Percentiles rank a stretch among this genome's conserved stretches.
Evolutionary conservation across 192 early-diverging fungal genomes (phyloP).

Genomic region (Coemansia sp.): DNA sequence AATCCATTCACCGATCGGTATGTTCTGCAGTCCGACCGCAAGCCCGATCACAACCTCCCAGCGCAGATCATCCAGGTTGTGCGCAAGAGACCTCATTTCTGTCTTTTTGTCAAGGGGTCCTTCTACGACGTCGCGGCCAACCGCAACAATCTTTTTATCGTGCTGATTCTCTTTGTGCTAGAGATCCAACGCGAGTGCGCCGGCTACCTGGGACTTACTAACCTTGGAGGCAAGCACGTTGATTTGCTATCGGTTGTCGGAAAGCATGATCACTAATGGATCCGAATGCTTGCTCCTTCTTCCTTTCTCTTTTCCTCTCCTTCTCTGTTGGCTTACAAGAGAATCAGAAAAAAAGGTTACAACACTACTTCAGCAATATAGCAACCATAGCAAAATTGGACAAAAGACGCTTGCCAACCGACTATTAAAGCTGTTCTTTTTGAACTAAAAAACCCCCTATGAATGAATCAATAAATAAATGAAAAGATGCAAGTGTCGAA

Average conservation of each 20-base stretch:
- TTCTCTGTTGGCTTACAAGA: too few relatives aligned
- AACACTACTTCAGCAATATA: too few relatives aligned
- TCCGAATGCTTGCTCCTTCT: constrained; percentile 10
- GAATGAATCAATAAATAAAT: too few relatives aligned
- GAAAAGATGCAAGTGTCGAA: background rate
- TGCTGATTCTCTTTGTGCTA: constrained; percentile 55
- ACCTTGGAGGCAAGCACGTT: constrained; percentile 56
- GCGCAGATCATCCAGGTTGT: constrained; percentile 58
- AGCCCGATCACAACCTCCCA: constrained; percentile 50
- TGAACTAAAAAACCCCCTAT: too few relatives aligned
- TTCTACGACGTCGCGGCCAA: constrained; percentile 57
- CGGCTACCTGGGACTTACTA: constrained; percentile 58
- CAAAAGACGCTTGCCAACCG: too few relatives aligned
- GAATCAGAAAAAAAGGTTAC: too few relatives aligned
- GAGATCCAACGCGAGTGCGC: constrained; percentile 56
- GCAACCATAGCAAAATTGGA: too few relatives aligned
- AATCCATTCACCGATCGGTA: constrained; percentile 59
- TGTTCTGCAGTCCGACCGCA: constrained; percentile 52
- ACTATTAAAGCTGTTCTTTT: background rate
- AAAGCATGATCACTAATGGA: constrained; percentile 12
- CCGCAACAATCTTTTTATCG: constrained; percentile 51
- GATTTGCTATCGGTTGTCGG: constrained; percentile 55
- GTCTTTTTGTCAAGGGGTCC: constrained; percentile 53
- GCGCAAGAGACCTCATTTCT: constrained; percentile 55
- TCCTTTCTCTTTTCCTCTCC: background rate